Evolutionary conservation across 148 eudicot species (phyloP).

Genomic region (Cornus suecica): DNA sequence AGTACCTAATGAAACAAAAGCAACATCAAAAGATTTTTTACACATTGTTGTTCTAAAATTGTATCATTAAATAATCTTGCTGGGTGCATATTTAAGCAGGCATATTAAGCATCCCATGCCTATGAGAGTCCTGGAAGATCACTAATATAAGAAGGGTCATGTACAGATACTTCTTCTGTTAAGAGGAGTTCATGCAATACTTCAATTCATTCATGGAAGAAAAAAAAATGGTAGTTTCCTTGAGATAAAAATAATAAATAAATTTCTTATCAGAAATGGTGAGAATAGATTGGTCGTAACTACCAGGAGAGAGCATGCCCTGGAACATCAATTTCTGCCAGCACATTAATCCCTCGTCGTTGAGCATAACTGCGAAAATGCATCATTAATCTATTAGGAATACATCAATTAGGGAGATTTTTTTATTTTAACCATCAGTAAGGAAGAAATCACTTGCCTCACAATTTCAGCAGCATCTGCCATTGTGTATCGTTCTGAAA

Average conservation of each 20-base stretch:
- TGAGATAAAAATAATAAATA: background rate
- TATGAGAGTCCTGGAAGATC: too few species aligned
- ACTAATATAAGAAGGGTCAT: too few species aligned
- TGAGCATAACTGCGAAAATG: constrained; percentile 68
- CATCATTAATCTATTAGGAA: constrained; percentile 7
- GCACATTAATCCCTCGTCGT: constrained; percentile 73
- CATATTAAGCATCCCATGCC: too few species aligned
- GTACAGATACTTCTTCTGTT: background rate
- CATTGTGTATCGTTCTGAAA: constrained; percentile 66
- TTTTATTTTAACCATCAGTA: background rate
- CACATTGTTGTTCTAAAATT: too few species aligned
- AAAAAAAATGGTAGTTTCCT: background rate
- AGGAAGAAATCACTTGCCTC: constrained; percentile 49
- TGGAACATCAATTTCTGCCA: constrained; percentile 93
- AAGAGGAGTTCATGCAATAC: background rate
- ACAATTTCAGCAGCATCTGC: constrained; percentile 83
- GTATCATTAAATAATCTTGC: too few species aligned
- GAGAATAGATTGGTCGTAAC: background rate
- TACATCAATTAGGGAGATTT: background rate
- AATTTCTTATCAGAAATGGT: background rate
- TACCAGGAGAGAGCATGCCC: constrained; percentile 98
- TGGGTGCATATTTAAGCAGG: too few species aligned
- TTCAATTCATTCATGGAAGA: background rate
- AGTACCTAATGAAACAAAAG: too few species aligned
- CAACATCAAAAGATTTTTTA: too few species aligned